Evolutionary conservation across 768 basidiomycete genomes (phyloP).

Genomic region (Kwoniella sp.): DNA sequence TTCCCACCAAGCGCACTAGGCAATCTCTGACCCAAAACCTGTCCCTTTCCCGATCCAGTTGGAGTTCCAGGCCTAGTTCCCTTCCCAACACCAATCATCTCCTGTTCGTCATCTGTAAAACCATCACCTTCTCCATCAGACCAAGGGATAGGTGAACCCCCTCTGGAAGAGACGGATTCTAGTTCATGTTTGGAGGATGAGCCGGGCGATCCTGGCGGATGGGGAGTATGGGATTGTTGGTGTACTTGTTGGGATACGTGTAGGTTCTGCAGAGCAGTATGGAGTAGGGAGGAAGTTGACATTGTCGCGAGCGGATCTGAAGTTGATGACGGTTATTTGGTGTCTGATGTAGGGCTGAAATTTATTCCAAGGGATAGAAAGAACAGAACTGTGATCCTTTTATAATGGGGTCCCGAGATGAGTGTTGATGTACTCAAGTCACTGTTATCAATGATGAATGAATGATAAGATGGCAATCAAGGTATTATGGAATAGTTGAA

Average conservation of each 20-base stretch:
- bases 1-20: conserved; percentile 25
- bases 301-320: too few relatives aligned
- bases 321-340: background rate
- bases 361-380: too few relatives aligned
- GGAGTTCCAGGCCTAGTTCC: conserved; percentile 52
- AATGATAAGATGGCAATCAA: too few relatives aligned
- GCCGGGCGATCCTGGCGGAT: conserved; percentile 19
- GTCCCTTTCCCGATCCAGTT: conserved; percentile 25
- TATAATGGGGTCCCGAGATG: too few relatives aligned
- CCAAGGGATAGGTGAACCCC: conserved; percentile 19
- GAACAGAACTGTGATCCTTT: too few relatives aligned
- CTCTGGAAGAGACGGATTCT: conserved; percentile 18
- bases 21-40: conserved; percentile 26
- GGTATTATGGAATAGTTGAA: too few relatives aligned
- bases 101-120: conserved; percentile 39
- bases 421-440: too few relatives aligned
- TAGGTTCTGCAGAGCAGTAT: conserved; percentile 53
- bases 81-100: conserved; percentile 46
- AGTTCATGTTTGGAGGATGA: conserved; percentile 14
- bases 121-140: conserved; percentile 24
- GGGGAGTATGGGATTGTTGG: conserved; percentile 33
- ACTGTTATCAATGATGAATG: too few relatives aligned
- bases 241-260: conserved; percentile 46
- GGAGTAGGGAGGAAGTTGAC: conserved; percentile 49
- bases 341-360: too few relatives aligned